A percentile compares a stretch with the other conserved stretches of the same genome.
Evolutionary conservation across 1,284 basidiomycete species (phyloP).

Genomic region (Volvariella volvacea): DNA sequence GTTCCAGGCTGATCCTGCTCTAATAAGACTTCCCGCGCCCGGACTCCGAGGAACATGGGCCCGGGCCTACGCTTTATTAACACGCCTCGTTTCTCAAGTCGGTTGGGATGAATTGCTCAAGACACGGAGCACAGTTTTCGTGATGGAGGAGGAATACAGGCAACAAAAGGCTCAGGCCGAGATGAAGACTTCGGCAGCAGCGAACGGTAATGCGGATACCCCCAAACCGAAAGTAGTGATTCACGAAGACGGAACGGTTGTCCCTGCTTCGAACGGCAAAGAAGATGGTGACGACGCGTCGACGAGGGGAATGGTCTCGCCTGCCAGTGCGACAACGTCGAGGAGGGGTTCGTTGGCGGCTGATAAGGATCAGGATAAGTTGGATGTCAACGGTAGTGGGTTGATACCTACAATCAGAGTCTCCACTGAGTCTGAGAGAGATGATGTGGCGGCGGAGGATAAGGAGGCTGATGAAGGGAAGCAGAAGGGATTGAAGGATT

Average conservation of each 20-base stretch:
- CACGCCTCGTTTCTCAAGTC: constrained; percentile 86
- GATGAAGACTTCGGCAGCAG: constrained; percentile 27
- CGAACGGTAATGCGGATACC: constrained; percentile 14
- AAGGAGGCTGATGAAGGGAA: constrained; percentile 21
- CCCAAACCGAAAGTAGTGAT: constrained; percentile 32
- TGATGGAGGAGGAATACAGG: constrained; percentile 99
- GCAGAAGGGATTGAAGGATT: constrained; percentile 23
- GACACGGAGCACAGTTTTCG: constrained; percentile 91
- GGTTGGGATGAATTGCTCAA: constrained; percentile 99
- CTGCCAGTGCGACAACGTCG: constrained; percentile 22
- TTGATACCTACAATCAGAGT: constrained; percentile 84
- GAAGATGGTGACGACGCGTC: constrained; percentile 64
- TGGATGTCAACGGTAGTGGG: constrained; percentile 13
- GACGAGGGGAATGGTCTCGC: constrained; percentile 49
- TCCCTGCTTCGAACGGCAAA: constrained; percentile 20
- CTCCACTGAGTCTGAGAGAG: constrained; percentile 67
- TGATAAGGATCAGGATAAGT: constrained; percentile 11
- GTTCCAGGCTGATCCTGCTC: constrained; percentile 79
- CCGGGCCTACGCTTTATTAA: constrained; percentile 87
- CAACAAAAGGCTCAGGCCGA: constrained; percentile 75
- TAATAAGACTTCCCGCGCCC: constrained; percentile 90
- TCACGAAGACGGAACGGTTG: constrained; percentile 50
- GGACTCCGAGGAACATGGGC: constrained; percentile 94
- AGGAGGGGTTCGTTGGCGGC: constrained; percentile 11
- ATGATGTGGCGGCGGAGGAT: constrained; percentile 31